Base-by-base conservation (phyloP, 163 green algal species). In the Scenedesmus sp. region DNA sequence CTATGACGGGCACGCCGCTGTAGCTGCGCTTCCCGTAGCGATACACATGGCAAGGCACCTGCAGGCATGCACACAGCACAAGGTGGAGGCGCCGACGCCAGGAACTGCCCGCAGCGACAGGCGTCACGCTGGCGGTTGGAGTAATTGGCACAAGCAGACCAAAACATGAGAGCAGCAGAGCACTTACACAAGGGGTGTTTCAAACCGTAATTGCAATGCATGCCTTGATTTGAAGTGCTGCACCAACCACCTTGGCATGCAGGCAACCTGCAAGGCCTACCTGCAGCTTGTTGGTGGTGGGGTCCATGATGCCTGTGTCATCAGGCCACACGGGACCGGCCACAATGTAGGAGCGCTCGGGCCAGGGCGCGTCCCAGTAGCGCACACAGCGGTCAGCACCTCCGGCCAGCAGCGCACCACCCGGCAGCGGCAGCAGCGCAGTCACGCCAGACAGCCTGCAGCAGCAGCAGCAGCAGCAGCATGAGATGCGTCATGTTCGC, bases 331-430 rank as follows among this genome's bases (percentile, higher is more conserved):
- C 56, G 20, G 88, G 88, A 2, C 88, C 88, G 30, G 81, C 53
- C 82, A 92, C 89, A 30, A 86, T 76, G 89, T 92, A 92, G 46
- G 46, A 73, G 49, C 89, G 68, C 49, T 89, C 82, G 70, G 93
- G 93, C 56, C 92, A 91, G 10, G 83, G 81, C 16, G 44, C 82
- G 61, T 96, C 93, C 93, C 94, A 96, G 81, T 93, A 93, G 30
- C 95, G 90, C 33, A 97, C 89, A 81, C 86, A 92, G 35, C 91
- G 53, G 92, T 98, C 96, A 83, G 73, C 96, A 83, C 96, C 93
- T 76, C 91, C 97, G 35, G 94, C 95, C 76, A 98, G 88, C 84
- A 98, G 81, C 30, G 88, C 89, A 2, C 95, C 96, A 51, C 89
- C 91, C 24, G 91, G 85, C 56, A 95, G 94, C 26, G 96, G 92